phyloP scores from a whole-genome alignment of 768 basidiomycete genomes.

The Royoungia palumana region DNA sequence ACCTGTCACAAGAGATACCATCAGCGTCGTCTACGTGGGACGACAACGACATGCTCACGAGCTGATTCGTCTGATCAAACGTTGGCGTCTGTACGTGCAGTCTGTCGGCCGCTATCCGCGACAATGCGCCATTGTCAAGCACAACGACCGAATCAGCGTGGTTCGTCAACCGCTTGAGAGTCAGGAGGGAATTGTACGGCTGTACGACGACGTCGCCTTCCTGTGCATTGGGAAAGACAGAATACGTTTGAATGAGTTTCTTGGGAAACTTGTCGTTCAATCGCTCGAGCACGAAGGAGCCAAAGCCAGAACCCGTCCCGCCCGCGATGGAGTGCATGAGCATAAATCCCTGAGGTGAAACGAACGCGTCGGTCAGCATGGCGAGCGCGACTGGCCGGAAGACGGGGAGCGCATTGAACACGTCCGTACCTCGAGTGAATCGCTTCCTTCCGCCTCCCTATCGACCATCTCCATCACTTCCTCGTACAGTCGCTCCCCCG shows the following conservation, averaged over 20 bases:
- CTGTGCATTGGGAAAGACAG: constrained; percentile 92
- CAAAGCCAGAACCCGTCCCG: constrained; percentile 96
- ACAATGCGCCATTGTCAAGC: constrained; percentile 91
- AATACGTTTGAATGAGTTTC: constrained; percentile 98
- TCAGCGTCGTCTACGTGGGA: neutral
- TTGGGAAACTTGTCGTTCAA: constrained; percentile 98
- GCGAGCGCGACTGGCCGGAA: too few relatives aligned
- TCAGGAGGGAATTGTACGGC: constrained; percentile 93
- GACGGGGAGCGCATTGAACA: neutral
- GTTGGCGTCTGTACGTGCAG: constrained; percentile 83
- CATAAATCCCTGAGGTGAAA: constrained; percentile 85
- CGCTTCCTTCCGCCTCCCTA: constrained; percentile 95
- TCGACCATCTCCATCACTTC: constrained; percentile 99
- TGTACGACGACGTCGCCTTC: constrained; percentile 98
- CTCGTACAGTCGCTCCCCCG: constrained; percentile 89
- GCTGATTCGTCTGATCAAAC: constrained; percentile 90
- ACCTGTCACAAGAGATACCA: constrained; percentile 48
- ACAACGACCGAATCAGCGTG: constrained; percentile 98
- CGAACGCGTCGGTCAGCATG: neutral
- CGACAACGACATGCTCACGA: constrained; percentile 44
- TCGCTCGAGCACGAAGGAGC: constrained; percentile 96
- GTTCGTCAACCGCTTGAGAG: constrained; percentile 90
- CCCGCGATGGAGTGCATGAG: constrained; percentile 98
- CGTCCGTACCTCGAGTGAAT: constrained; percentile 80
- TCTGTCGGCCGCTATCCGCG: constrained; percentile 90